phyloP scores from a whole-genome alignment of 306 rosid species.

The Acmispon strigosus region DNA sequence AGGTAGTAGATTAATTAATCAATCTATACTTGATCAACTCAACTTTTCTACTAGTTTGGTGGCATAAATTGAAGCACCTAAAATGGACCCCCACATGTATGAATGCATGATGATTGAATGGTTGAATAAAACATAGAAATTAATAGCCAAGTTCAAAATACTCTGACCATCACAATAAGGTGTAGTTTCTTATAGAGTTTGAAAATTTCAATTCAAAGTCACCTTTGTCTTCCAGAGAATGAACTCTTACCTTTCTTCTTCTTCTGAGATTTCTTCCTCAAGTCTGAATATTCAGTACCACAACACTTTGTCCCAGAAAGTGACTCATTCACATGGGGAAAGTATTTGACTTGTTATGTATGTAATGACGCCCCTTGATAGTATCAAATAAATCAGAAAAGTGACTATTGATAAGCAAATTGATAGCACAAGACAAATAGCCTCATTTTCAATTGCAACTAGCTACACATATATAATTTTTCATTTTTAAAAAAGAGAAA shows the following conservation, averaged over 20 bases:
- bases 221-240: not conserved
- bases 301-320: not conserved
- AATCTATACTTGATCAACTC: not conserved
- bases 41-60: not conserved
- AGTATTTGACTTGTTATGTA: not conserved
- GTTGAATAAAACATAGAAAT: not conserved
- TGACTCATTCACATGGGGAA: constrained; percentile 15
- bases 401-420: not conserved
- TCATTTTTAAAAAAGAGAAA: not conserved
- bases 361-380: not conserved
- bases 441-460: not conserved
- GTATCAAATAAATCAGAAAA: not conserved
- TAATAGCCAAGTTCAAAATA: not conserved
- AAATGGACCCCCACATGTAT: not conserved
- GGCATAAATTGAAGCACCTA: not conserved
- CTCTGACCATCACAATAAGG: not conserved
- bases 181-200: not conserved
- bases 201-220: constrained; percentile 24
- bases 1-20: not conserved
- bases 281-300: constrained; percentile 16
- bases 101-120: not conserved
- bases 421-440: not conserved
- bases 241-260: constrained; percentile 4
- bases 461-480: not conserved
- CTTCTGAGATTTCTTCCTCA: not conserved